phyloP scores from a whole-genome alignment of 495 filamentous ascomycete species.

The Cairneyella variabilis region DNA sequence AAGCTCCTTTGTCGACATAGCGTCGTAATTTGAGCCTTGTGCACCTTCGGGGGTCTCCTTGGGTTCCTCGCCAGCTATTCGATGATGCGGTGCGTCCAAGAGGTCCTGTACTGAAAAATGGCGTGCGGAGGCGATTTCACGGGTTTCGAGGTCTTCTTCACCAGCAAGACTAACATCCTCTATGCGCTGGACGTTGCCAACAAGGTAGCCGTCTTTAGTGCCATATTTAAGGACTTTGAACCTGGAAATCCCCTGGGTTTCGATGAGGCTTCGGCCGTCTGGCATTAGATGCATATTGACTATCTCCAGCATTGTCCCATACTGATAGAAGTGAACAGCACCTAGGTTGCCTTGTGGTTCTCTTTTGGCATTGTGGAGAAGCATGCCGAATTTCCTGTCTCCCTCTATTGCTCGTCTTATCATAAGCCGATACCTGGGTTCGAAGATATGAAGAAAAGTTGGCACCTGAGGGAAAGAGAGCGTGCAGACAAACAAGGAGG shows the following conservation, averaged over 20 bases:
- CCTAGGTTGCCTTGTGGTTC: slow-evolving; percentile 57
- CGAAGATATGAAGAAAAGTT: slow-evolving; percentile 85
- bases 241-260: slow-evolving; percentile 68
- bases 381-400: slow-evolving; percentile 77
- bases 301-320: slow-evolving; percentile 76
- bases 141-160: slow-evolving; percentile 70
- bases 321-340: slow-evolving; percentile 54
- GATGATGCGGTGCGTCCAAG: slow-evolving; percentile 12
- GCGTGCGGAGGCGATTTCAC: slow-evolving; percentile 44
- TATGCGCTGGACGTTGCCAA: slow-evolving; percentile 68
- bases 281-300: slow-evolving; percentile 65
- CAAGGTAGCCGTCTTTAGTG: slow-evolving; percentile 69
- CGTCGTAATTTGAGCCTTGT: slow-evolving; percentile 42
- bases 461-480: slow-evolving; percentile 78
- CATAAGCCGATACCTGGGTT: slow-evolving; percentile 86
- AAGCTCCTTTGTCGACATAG: slow-evolving; percentile 65
- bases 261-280: slow-evolving; percentile 77
- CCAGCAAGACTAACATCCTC: slow-evolving; percentile 77
- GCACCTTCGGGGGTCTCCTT: no score
- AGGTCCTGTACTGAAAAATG: slow-evolving; percentile 18
- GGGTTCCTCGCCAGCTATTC: neutral
- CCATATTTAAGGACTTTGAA: slow-evolving; percentile 66
- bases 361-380: slow-evolving; percentile 60
- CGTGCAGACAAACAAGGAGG: slow-evolving; percentile 78
- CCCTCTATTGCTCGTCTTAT: slow-evolving; percentile 73